Evolutionary conservation across 345 rosid species (phyloP), one percentile per base, ranked within the genome.

Genomic region (Rhodomyrtus tomentosa): DNA sequence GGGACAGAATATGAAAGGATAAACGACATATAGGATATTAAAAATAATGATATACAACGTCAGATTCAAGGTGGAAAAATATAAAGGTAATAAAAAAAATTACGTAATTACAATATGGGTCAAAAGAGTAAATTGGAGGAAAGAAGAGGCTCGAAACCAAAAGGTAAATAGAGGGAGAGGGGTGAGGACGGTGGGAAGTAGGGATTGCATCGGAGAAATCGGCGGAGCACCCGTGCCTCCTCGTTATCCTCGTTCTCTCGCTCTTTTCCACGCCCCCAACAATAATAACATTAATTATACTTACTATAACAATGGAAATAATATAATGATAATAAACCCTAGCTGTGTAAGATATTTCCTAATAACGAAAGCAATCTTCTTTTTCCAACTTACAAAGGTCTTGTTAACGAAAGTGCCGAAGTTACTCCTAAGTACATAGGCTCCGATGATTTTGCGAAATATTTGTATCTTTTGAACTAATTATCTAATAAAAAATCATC

Each of bases 171-270:
- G 55, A n/a, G n/a, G n/a, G n/a, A n/a, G n/a, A 2, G 24, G 48
- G 20, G 50, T 16, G 53, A 55, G 84, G 53, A 18, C 55, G 25
- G 73, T 13, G 51, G 62, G 51, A 79, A 82, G 27, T 74, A 22
- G n/a, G 74, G 38, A 10, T 53, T 29, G 85, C 85, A 83, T 83
- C 38, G 85, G 85, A 84, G 85, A 76, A 84, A 84, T 84, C 85
- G 50, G 85, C 82, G 85, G 85, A 76, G 45, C 85, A 54, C 85
- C 85, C 85, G 85, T 84, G 85, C 85, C 72, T 84, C 85, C 82
- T 53, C 72, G 72, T 68, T 68, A 36, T 68, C 76, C 76, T 68
- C 76, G 82, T 81, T n/a, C 21, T 36, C 36, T 18, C 45, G 45
- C 76, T 68, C 76, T 21, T 68, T 68, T 32, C 76, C 45, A 68